Evolutionary conservation across 1,284 basidiomycete species (phyloP).

Genomic region (Austroboletus niveus): DNA sequence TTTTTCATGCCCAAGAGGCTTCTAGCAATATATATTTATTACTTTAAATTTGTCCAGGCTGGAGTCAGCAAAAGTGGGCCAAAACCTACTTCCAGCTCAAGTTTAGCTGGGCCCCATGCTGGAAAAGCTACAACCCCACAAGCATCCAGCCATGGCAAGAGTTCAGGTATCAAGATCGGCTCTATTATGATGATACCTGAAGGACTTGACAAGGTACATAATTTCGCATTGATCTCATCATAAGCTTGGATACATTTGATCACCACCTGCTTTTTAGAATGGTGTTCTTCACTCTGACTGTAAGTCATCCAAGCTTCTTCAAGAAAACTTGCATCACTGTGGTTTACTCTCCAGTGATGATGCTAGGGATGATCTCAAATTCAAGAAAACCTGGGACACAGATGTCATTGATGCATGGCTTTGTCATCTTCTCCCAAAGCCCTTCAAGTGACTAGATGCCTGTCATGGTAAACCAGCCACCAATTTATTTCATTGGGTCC

Average conservation of each 20-base stretch:
- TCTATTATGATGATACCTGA: background rate
- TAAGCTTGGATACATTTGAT: no score
- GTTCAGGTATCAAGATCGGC: background rate
- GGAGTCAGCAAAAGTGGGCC: no score
- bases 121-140: no score
- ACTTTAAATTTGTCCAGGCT: no score
- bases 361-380: background rate
- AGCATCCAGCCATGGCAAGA: no score
- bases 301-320: background rate
- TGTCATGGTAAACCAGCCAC: background rate
- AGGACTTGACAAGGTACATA: background rate
- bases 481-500: background rate
- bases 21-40: no score
- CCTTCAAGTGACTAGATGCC: no score
- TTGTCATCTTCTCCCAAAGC: background rate
- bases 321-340: background rate
- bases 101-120: no score
- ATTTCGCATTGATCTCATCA: no score
- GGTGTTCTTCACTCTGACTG: background rate
- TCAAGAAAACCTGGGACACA: background rate
- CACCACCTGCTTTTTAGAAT: background rate
- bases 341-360: background rate
- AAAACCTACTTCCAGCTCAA: no score
- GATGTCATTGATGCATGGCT: constrained; percentile 2
- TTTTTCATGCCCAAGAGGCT: no score